Evolutionary conservation across 495 filamentous ascomycete genomes (phyloP).

Genomic region (Penicillium verhagenii): DNA sequence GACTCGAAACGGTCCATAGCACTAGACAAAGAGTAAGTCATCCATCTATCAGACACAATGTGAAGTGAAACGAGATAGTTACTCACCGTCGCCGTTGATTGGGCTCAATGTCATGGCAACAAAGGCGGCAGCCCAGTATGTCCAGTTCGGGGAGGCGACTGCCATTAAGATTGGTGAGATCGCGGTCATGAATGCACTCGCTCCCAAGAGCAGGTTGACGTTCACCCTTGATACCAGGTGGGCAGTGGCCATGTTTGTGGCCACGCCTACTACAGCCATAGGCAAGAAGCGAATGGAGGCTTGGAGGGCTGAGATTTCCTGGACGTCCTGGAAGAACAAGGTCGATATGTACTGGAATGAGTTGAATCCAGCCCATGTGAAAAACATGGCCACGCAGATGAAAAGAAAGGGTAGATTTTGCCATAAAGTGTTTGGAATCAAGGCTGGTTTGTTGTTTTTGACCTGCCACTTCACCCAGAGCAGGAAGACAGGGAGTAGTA

Average conservation of each 20-base stretch:
- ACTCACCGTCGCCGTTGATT: not conserved
- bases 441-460: slow-evolving; percentile 41
- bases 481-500: slow-evolving; percentile 33
- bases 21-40: not conserved
- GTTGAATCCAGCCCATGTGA: slow-evolving; percentile 51
- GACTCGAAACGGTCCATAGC: slow-evolving; percentile 50
- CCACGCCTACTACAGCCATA: slow-evolving; percentile 20
- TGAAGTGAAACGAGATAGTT: not conserved
- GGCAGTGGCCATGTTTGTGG: slow-evolving; percentile 16
- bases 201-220: not conserved
- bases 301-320: slow-evolving; percentile 37
- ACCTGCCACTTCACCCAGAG: slow-evolving; percentile 47
- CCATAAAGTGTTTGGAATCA: slow-evolving; percentile 56
- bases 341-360: slow-evolving; percentile 1
- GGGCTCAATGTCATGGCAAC: slow-evolving; percentile 10
- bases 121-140: slow-evolving; percentile 29
- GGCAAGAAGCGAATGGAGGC: slow-evolving; percentile 36
- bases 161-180: slow-evolving; percentile 33
- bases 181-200: not conserved
- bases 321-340: slow-evolving; percentile 47
- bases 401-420: slow-evolving; percentile 44
- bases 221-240: not conserved
- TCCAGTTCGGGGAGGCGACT: slow-evolving; percentile 10
- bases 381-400: slow-evolving; percentile 53
- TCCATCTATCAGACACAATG: not conserved